Evolutionary conservation across 1,284 basidiomycete species (phyloP), one percentile per base, ranked within the genome.

Genomic region (Apiotrichum veenhuisii): DNA sequence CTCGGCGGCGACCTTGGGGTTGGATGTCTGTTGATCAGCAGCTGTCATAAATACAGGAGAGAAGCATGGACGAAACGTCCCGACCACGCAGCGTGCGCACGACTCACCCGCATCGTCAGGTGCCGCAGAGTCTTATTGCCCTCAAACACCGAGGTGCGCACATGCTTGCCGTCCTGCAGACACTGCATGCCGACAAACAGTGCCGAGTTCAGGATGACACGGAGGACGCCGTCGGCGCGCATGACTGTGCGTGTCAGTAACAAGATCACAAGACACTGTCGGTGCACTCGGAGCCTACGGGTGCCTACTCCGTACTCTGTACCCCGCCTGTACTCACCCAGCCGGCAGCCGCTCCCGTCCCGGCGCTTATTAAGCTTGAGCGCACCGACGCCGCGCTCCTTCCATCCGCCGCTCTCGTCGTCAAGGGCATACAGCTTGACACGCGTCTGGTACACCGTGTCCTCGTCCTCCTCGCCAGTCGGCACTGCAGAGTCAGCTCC

Each of bases 401-500:
- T 90, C 92, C 92, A 97, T 15, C 41, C 54, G 52, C 82, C 80
- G 50, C 80, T 83, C 57, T 80, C 79, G 69, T 83, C 79, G 64
- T 84, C 83, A 66, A 93, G 82, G 18, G 84, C 78, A 72, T 85
- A 95, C 33, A 97, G 78, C 78, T 95, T 96, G 44, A 87, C 88
- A 58, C 93, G 86, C 14, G 87, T 86, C 77, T 89, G 87, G 73
- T 87, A 85, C 43, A 91, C 77, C 1, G 88, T 92, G 58, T 87
- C 83, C 72, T 97, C 93, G 23, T 91, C 88, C 73, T 97, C 93
- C 75, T 97, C 93, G 12, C 93, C 93, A 0, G 93, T 97, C 43
- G 82, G 78, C 33, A 89, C 92, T 94, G 65, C 12, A 30, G 64
- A 5, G 48, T 58, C 54, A 55, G 34, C 34, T 50, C 20, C 30